These are phyloP conservation scores for Penicillium brasilianum DNA, from an alignment of 2,329 filamentous ascomycete species.

Conservation along the genomic window DNA sequence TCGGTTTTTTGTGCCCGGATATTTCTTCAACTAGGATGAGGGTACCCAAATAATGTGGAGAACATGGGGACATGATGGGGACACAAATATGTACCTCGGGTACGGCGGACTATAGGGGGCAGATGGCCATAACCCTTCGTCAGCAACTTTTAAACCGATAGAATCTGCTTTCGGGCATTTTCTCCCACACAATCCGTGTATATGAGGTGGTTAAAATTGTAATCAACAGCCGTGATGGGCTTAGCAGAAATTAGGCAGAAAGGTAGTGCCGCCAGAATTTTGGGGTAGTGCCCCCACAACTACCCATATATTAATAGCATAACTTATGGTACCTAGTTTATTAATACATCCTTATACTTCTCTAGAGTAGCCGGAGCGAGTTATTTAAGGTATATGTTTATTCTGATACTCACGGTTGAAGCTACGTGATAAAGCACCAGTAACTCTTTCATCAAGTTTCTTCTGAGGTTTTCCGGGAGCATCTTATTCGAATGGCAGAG, in stretches of 20 bases:
- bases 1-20: neutral
- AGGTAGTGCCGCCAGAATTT: too few relatives aligned
- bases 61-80: constrained; percentile 1
- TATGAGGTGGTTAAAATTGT: too few relatives aligned
- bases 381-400: constrained; percentile 10
- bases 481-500: neutral
- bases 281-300: too few relatives aligned
- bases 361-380: constrained; percentile 9
- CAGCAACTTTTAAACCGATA: too few relatives aligned
- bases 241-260: too few relatives aligned
- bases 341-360: constrained; percentile 9
- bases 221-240: too few relatives aligned
- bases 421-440: constrained; percentile 17
- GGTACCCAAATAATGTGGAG: neutral
- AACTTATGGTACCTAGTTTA: constrained; percentile 11
- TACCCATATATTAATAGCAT: neutral
- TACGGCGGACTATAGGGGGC: too few relatives aligned
- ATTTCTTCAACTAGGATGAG: neutral
- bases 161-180: too few relatives aligned
- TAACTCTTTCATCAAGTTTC: constrained; percentile 11
- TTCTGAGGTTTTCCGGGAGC: constrained; percentile 7
- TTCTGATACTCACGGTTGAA: constrained; percentile 20
- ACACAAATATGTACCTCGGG: neutral
- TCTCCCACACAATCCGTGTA: too few relatives aligned
- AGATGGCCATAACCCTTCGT: too few relatives aligned